Conservation (phyloP, 2,329 filamentous ascomycete species). For the Sporothrix pallida region DNA sequence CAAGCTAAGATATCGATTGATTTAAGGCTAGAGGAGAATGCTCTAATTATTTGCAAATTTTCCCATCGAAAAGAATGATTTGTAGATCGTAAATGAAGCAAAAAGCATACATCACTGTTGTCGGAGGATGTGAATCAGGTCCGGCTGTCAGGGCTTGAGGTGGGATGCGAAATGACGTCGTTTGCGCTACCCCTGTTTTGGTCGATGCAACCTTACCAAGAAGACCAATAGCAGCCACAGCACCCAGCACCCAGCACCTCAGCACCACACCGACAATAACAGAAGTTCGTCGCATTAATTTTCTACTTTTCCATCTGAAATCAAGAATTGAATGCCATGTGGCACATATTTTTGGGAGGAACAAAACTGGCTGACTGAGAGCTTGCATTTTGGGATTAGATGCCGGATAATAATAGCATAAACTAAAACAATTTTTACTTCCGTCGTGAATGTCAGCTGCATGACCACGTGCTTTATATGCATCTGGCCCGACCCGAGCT, state of each 20-base stretch:
- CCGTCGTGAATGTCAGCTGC: background rate
- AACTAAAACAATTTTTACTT: background rate
- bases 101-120: background rate
- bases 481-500: too few relatives aligned
- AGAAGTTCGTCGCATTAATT: background rate
- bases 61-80: too few relatives aligned
- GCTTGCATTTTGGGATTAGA: background rate
- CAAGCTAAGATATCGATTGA: too few relatives aligned
- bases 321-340: background rate
- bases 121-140: background rate
- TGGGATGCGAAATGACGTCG: constrained; percentile 23
- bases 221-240: background rate
- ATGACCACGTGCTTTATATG: constrained; percentile 10
- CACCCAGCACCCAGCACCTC: background rate
- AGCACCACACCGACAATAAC: background rate
- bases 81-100: too few relatives aligned
- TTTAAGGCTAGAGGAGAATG: too few relatives aligned
- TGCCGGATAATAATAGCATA: background rate
- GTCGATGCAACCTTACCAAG: background rate
- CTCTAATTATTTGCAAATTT: too few relatives aligned
- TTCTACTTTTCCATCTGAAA: background rate
- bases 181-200: background rate
- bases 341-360: background rate
- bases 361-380: too few relatives aligned
- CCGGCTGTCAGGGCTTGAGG: background rate